Evolutionary conservation across 176 grass and related monocot species (phyloP).

Genomic region (Eleusine indica): DNA sequence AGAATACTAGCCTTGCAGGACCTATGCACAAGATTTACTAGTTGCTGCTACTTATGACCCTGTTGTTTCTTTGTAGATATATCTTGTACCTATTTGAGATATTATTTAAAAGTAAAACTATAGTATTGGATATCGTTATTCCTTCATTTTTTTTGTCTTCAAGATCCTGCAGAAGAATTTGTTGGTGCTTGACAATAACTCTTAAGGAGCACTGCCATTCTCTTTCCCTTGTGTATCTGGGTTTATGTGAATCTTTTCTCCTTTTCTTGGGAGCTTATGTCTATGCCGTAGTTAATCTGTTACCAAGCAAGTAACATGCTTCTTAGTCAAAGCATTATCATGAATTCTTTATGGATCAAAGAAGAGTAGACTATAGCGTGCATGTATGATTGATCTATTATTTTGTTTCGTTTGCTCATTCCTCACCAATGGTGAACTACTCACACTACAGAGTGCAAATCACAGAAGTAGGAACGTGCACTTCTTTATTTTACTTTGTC

Average conservation of each 20-base stretch:
- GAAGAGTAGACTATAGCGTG: slow-evolving; percentile 9
- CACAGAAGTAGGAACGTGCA: background rate
- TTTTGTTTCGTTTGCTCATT: slow-evolving; percentile 18
- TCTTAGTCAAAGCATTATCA: background rate
- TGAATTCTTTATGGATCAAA: slow-evolving; percentile 7
- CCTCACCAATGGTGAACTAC: background rate
- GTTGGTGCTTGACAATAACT: background rate
- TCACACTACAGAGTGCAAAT: background rate
- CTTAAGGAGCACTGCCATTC: too few relatives aligned
- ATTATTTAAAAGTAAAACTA: background rate
- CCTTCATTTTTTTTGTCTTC: background rate
- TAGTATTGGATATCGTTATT: background rate
- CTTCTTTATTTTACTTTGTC: background rate
- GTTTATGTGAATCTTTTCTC: slow-evolving; percentile 20
- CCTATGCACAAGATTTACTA: background rate
- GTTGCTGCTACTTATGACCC: background rate
- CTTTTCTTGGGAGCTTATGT: background rate
- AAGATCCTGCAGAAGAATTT: background rate
- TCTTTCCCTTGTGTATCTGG: slow-evolving; percentile 16
- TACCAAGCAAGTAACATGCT: slow-evolving; percentile 12
- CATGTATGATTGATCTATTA: background rate
- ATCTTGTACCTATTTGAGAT: background rate
- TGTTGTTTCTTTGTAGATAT: background rate
- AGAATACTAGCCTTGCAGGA: background rate
- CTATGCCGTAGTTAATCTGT: background rate